Base-by-base conservation (phyloP, 805 yeast genomes). In the Nakazawaea sp. region DNA sequence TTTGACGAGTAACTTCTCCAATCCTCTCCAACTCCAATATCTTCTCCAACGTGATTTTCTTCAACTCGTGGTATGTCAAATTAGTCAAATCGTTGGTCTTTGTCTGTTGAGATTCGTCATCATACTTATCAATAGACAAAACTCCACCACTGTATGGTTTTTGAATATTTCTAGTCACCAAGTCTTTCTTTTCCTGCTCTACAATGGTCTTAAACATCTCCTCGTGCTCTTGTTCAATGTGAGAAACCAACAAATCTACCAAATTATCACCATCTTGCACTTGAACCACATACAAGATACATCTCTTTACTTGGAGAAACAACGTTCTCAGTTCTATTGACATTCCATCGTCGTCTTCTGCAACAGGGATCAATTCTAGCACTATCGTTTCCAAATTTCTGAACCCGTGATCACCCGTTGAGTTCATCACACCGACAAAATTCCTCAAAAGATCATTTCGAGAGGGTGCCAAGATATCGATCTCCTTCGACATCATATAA, bases 241-340 rank as follows among this genome's bases (percentile, higher is more conserved):
- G 82, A 4, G 79, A 72, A 8, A 83, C 67, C 35, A 87, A 56
- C 37, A 86, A 59, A 35, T 83, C 90, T 38, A 81, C 70, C 32
- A 90, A 66, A 44, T 77, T 79, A 2, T 71, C 64, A 18, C 78
- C 78, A 11, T 74, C 72, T 62, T 92, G 97, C 5, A 92, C 84
- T 45, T 88, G 78, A 44, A 89, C 75, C 50, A 90, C 76, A 51
- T 87, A 87, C 12, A 82, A 60, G n/a, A 89, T 61, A 46, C 88
- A 81, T 44, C 95, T 66, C 55, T 90, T 90, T 1, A 83, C 87
- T 51, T 86, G 88, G 36, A 86, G 70, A 49, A 81, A 63, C 21
- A 85, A 58, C 5, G 81, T 62, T 36, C 71, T 72, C 27, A 70
- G 58, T 49, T 77, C 79, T 1, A 78, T 70, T 36, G 81, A 85